Conservation (phyloP, 2,329 filamentous ascomycete genomes). For the Gliomastix tumulicola region DNA sequence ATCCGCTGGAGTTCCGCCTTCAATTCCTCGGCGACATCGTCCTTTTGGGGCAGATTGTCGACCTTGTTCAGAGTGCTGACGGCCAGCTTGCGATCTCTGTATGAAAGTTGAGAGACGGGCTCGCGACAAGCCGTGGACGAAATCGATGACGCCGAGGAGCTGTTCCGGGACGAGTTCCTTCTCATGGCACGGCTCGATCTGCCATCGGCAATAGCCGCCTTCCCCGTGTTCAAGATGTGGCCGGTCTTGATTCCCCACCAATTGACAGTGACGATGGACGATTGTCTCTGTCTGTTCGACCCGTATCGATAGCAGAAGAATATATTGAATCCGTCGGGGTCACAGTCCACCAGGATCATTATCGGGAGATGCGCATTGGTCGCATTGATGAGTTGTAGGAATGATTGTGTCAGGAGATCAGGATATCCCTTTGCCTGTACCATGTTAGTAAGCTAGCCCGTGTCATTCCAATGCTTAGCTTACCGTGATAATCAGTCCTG, state of each 20-base stretch:
- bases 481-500: constrained; percentile 66
- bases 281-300: constrained; percentile 54
- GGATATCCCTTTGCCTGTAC: constrained; percentile 76
- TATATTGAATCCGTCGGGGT: constrained; percentile 71
- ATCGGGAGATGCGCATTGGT: constrained; percentile 46
- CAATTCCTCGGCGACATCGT: constrained; percentile 31
- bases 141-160: constrained; percentile 10
- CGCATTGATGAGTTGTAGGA: constrained; percentile 48
- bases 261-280: constrained; percentile 40
- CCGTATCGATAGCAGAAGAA: constrained; percentile 67
- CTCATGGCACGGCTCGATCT: background rate
- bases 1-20: constrained; percentile 60
- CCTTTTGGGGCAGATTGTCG: too few relatives aligned
- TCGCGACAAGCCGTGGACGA: constrained; percentile 17
- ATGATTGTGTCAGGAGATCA: constrained; percentile 61
- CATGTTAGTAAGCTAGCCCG: background rate
- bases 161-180: background rate
- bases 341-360: constrained; percentile 63
- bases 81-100: constrained; percentile 52
- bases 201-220: too few relatives aligned
- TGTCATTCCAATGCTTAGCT: constrained; percentile 5
- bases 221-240: too few relatives aligned
- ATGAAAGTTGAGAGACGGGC: constrained; percentile 33
- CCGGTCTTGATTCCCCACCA: constrained; percentile 57
- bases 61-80: constrained; percentile 41